Percentiles rank a stretch among this genome's conserved stretches.
Evolutionary conservation across 2,329 filamentous ascomycete species (phyloP).

Genomic region (Alternaria consortialis): DNA sequence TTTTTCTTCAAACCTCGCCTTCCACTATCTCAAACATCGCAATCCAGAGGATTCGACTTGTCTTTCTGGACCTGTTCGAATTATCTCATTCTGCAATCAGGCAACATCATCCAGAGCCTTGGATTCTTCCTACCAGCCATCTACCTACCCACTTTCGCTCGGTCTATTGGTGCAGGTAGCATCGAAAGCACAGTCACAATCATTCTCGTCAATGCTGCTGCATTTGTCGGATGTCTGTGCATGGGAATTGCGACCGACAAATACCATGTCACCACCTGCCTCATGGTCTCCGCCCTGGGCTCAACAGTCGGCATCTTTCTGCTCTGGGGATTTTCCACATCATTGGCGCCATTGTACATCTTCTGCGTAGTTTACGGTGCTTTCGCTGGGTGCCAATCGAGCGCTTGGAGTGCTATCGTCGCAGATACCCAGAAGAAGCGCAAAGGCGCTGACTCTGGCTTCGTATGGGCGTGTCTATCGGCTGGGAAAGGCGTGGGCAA

Average conservation of each 20-base stretch:
- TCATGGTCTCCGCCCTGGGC: constrained; percentile 50
- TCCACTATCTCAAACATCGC: constrained; percentile 49
- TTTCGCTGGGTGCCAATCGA: constrained; percentile 53
- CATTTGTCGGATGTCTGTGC: constrained; percentile 49
- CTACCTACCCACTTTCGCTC: constrained; percentile 56
- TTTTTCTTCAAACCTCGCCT: constrained; percentile 57
- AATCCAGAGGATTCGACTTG: constrained; percentile 49
- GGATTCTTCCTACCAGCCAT: constrained; percentile 57
- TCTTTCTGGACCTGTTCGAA: constrained; percentile 48
- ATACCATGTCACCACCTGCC: constrained; percentile 51
- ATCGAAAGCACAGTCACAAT: constrained; percentile 51
- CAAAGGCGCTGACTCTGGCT: constrained; percentile 54
- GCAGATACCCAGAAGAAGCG: constrained; percentile 52
- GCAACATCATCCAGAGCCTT: constrained; percentile 54
- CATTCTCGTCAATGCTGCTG: constrained; percentile 52
- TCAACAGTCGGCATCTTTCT: constrained; percentile 52
- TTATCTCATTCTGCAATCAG: constrained; percentile 52
- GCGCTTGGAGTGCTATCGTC: constrained; percentile 58
- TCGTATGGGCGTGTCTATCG: constrained; percentile 60
- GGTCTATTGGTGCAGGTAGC: constrained; percentile 46
- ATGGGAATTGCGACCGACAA: constrained; percentile 53
- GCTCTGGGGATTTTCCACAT: constrained; percentile 58
- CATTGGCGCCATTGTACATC: constrained; percentile 51
- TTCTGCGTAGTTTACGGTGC: constrained; percentile 56
- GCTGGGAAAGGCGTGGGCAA: constrained; percentile 62